Evolutionary conservation across 2,329 filamentous ascomycete species (phyloP), one percentile per base, ranked within the genome.

Genomic region (Xylariaceae sp.): DNA sequence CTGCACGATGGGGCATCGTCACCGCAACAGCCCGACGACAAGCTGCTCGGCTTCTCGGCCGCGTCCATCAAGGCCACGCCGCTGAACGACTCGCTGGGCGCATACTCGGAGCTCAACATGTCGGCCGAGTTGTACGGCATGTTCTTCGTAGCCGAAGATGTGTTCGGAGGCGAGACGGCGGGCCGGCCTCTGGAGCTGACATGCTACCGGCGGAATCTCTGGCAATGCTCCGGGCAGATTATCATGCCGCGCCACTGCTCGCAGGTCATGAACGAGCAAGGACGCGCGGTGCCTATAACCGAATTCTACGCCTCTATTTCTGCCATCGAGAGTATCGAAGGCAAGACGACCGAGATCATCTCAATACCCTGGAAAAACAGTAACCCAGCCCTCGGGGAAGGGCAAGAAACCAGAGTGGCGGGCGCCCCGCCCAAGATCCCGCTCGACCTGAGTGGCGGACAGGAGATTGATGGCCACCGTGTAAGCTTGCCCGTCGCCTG

Each of bases 331-430:
- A 94, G 87, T 5, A 93, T 95, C 31, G 90, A 96, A 55, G 85
- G 86, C 31, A 94, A 94, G 52, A 52, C 77, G 1, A 90, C 93
- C 5, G 93, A 95, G 61, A 94, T 96, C 40, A 95, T 96, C 38
- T 92, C 83, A 1, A 92, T 96, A 30, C 90, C 90, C 0, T 95
- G 90, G 89, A 95, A 95, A 65, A 93, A 67, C 72, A 52, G 81
- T 64, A 51, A 79, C 62, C 48, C 80, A 54, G 57, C 72, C 50
- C 52, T 65, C 3, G 57, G 58, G 13, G 55, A 56, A 26, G 52
- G 49, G 9, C 47, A 75, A 47, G 72, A 68, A 41, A 55, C 59
- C 36, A 75, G 70, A 46, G 60, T 63, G 3, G 65, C 64, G 9
- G 55, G 59, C 13, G 61, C 72, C 3, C 77, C 77, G 22, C 68